Conservation (phyloP, 2,329 filamentous ascomycete species). For the Cytospora leucostoma region DNA sequence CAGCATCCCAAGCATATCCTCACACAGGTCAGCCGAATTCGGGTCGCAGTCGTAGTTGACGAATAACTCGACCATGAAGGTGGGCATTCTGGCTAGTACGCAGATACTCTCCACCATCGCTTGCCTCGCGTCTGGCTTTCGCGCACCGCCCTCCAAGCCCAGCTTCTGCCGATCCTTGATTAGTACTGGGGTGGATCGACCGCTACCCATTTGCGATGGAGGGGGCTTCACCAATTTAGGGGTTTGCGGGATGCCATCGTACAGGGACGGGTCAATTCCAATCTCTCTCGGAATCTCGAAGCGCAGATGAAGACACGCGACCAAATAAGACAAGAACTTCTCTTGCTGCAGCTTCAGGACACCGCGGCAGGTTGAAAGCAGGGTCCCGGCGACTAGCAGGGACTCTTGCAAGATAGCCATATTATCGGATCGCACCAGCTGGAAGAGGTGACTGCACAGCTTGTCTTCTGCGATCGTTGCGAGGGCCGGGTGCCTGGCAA, state of each 20-base stretch:
- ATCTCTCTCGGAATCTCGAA: conserved; percentile 90
- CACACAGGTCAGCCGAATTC: conserved; percentile 86
- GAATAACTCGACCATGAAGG: conserved; percentile 92
- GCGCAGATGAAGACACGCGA: conserved; percentile 90
- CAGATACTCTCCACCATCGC: conserved; percentile 98
- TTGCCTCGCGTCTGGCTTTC: conserved; percentile 93
- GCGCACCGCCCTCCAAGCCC: conserved; percentile 84
- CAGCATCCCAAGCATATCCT: conserved; percentile 90
- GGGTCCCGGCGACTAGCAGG: conserved; percentile 84
- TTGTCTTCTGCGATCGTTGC: conserved; percentile 89
- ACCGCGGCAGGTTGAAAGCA: conserved; percentile 85
- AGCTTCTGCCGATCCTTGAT: conserved; percentile 91
- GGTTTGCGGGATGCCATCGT: conserved; percentile 88
- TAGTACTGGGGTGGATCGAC: conserved; percentile 84
- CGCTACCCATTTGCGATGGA: conserved; percentile 73
- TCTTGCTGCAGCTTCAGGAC: conserved; percentile 96
- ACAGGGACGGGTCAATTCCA: conserved; percentile 87
- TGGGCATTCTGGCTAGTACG: conserved; percentile 87
- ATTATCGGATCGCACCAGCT: conserved; percentile 93
- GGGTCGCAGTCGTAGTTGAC: conserved; percentile 98
- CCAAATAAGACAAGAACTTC: conserved; percentile 89
- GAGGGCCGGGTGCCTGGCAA: conserved; percentile 86
- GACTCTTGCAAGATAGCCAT: conserved; percentile 94
- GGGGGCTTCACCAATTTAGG: conserved; percentile 82
- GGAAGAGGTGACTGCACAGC: conserved; percentile 91